Percentiles rank a stretch among this genome's conserved stretches.
These are phyloP conservation scores for Cytospora schulzeri DNA, from an alignment of 2,329 filamentous ascomycete genomes.

Conservation along the genomic window DNA sequence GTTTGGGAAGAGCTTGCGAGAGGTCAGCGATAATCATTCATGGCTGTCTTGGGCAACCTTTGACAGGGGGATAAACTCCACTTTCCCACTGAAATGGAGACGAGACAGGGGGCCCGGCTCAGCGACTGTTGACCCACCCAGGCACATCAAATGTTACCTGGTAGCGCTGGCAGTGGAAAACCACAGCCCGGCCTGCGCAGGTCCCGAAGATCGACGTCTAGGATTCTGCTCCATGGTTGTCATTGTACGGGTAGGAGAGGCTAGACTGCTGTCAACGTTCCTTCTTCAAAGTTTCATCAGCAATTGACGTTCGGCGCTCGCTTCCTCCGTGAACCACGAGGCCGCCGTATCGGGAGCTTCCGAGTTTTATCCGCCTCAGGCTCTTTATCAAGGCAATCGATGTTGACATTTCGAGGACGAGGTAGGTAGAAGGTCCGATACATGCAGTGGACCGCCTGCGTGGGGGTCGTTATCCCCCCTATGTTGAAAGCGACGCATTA, in stretches of 20 bases:
- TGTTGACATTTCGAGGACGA: neutral
- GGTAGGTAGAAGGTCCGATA: neutral
- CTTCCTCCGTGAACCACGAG: conserved; percentile 1
- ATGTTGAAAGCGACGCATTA: neutral
- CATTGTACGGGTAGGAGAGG: neutral
- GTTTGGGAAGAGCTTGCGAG: conserved; percentile 31
- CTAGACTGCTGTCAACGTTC: conserved; percentile 16
- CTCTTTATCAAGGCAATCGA: neutral
- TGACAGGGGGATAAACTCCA: conserved; percentile 13
- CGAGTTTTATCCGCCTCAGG: conserved; percentile 8
- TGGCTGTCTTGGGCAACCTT: conserved; percentile 9
- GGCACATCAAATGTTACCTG: neutral
- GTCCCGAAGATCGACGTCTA: conserved; percentile 21
- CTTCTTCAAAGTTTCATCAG: conserved; percentile 14
- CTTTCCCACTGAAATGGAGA: conserved; percentile 13
- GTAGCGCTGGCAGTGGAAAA: neutral
- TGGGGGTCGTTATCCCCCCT: neutral
- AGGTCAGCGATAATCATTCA: conserved; percentile 18
- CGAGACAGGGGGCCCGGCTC: conserved; percentile 16
- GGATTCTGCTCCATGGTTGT: conserved; percentile 7
- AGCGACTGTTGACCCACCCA: neutral
- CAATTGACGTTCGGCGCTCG: neutral
- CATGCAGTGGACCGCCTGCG: neutral
- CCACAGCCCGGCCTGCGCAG: neutral
- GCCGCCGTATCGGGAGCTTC: conserved; percentile 11